Base-by-base conservation (phyloP, 768 basidiomycete genomes). In the Panaeolus cyanescens region DNA sequence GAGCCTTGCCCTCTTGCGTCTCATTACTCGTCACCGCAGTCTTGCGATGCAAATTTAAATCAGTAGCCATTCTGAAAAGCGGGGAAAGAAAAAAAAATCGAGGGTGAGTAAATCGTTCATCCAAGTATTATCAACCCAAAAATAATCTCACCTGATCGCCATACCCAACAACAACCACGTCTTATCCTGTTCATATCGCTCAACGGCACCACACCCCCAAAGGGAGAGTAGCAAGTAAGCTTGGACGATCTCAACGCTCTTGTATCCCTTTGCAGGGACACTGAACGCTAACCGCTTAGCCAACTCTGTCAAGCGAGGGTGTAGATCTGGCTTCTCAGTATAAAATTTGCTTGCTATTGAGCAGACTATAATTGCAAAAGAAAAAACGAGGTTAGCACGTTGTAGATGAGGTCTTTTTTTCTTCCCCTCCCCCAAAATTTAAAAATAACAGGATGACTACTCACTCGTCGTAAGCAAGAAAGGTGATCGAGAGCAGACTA, bases 311-410 rank as follows among this genome's bases (percentile, higher is more conserved):
- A 98, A 80, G 57, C 85, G 85, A 2, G 85, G 77, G 65, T 96
- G 92, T 13, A 98, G 83, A 30, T 96, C 95, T 13, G 91, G 87
- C 32, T 92, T 89, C 33, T 82, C 80, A 1, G 85, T 81, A 74
- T 96, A 96, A 75, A 94, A 97, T 71, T 93, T 92, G 69, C 92
- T 89, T 2, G 96, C 88, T 58, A 97, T 91, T n/a, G 96, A 90
- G 71, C 96, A 98, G 63, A 99, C 95, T 98, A 65, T 31, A 55
- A 53, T 30, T 19, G 22, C 53, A 62, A 54, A 45, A 54, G 30
- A 32, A 34, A 39, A 34, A 54, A 61, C 22, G 34, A 34, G 42
- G 20, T 32, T 25, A 50, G 42, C 31, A 37, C 15, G 25, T 39
- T 42, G 20, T n/a, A 40, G 12, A 30, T 25, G 25, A 40, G 37